Evolutionary conservation across 1,284 basidiomycete species (phyloP), one percentile per base, ranked within the genome.

Genomic region (Uromyces viciae-fabae): DNA sequence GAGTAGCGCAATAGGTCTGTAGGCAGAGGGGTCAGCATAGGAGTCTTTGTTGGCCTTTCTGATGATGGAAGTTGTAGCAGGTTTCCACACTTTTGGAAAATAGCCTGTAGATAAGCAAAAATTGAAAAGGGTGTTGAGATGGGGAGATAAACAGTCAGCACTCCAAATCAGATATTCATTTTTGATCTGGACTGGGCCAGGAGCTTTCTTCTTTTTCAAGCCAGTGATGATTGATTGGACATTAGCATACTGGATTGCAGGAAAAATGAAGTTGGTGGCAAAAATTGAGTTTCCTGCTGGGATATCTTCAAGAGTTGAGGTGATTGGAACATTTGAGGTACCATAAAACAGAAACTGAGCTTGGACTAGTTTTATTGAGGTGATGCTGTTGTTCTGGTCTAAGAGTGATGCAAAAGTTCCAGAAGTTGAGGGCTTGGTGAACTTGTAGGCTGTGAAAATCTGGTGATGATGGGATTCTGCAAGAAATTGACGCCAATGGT

Each of bases 1-100:
- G 36, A 77, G 31, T 15, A 77, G 36, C 17, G 75, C 43, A 33
- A 76, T 76, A 14, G 75, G 75, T 66, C 75, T 2, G n/a, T 76
- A 76, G 17, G 75, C 38, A 28, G 22, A n/a, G 22, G 58, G 75
- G 25, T 28, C 28, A 14, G 62, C 38, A 40, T 76, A 76, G 19
- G 40, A 46, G 14, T 64, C 60, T 66, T 66, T 64, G 31, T 40
- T 33, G 4, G 38, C n/a, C 49, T 76, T 76, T 3, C 28, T 22
- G 33, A 76, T 43, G 40, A 76, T 76, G 22, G 31, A n/a, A 5
- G 75, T 66, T 8, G 25, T 64, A 19, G 75, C 60, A 31, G n/a
- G 17, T 66, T 31, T 58, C 75, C 75, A 66, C 31, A 25, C 40
- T 33, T 36, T 38, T 5, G 75, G 75, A 40, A 68, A 77, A 36